Evolutionary conservation across 306 rosid species (phyloP), one percentile per base, ranked within the genome.

Genomic region (Arachis hypogaea): DNA sequence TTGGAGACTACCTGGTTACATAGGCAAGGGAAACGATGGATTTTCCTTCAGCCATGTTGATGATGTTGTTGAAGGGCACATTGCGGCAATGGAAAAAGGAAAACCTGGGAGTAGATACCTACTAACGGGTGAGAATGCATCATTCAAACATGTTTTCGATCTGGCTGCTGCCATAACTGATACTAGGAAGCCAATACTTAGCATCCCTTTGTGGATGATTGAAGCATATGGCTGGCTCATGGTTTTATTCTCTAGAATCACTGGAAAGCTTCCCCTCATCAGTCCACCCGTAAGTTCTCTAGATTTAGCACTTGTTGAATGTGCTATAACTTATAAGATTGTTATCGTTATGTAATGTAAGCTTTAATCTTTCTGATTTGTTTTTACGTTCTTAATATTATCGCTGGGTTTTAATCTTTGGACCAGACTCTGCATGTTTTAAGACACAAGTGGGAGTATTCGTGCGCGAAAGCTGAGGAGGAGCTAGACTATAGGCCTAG

Each of bases 81-180:
- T 94, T 80, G 83, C 83, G 9, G 97, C 91, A 2, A 81, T 91
- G 95, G 40, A 65, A 45, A 86, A 82, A 68, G 97, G 97, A 14
- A 59, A 68, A 71, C 44, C 41, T n/a, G 98, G 98, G 44, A 85
- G 79, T 69, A 84, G 98, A 60, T 91, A 91, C 80, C 80, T 91
- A 7, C 82, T 94, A 18, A 85, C 98, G 0, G 97, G 98, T 68
- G 98, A 94, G 83, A 94, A 91, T 82, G 91, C 92, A 0, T 94
- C 98, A 7, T 89, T 94, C 71, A 82, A 60, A 4, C 77, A 80
- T 59, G 89, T 92, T 82, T 94, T 94, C 69, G 95, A 91, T 74
- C 36, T 85, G 70, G 92, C 96, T 60, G 97, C 96, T 14, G 68
- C 57, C 16, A 80, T 91, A 41, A 88, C 97, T 18, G 77, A 59